These are phyloP conservation scores for Sporothrix phasma DNA, from an alignment of 2,329 filamentous ascomycete genomes.

Conservation along the genomic window DNA sequence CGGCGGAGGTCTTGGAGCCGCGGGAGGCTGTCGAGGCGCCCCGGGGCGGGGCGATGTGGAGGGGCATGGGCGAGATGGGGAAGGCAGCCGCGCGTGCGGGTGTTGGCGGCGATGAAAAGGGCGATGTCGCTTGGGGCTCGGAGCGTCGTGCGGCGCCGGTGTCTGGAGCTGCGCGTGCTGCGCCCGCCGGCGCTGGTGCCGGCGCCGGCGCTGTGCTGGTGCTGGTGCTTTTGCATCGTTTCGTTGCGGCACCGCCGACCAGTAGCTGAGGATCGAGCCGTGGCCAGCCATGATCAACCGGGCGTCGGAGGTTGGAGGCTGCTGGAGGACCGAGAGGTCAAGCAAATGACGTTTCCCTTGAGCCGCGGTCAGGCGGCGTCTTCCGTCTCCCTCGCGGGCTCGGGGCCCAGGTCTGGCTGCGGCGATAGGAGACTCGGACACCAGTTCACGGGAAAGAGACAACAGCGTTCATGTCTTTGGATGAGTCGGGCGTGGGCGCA, in stretches of 20 bases:
- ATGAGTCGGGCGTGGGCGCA: too few species aligned
- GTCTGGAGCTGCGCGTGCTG: background rate
- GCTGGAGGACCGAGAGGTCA: too few species aligned
- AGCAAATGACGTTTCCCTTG: too few species aligned
- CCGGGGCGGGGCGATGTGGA: background rate
- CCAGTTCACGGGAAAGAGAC: too few species aligned
- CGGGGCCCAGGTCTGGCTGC: too few species aligned
- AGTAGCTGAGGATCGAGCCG: background rate
- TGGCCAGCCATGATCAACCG: background rate
- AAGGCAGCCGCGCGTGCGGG: background rate
- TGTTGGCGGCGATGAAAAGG: background rate
- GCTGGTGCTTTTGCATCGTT: background rate
- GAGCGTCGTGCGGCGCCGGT: background rate
- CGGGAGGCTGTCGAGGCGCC: background rate
- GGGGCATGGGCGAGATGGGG: background rate
- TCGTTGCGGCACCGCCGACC: background rate
- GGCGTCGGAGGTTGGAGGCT: too few species aligned
- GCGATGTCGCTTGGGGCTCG: background rate
- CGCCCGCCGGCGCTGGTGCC: too few species aligned
- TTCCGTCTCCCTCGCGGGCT: too few species aligned
- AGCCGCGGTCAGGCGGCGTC: too few species aligned
- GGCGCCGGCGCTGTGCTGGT: background rate
- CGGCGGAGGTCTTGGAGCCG: background rate
- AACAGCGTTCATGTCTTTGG: too few species aligned
- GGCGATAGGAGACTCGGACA: too few species aligned